Conservation (phyloP, 352 stramenopile species). For the Phytophthora lateralis region DNA sequence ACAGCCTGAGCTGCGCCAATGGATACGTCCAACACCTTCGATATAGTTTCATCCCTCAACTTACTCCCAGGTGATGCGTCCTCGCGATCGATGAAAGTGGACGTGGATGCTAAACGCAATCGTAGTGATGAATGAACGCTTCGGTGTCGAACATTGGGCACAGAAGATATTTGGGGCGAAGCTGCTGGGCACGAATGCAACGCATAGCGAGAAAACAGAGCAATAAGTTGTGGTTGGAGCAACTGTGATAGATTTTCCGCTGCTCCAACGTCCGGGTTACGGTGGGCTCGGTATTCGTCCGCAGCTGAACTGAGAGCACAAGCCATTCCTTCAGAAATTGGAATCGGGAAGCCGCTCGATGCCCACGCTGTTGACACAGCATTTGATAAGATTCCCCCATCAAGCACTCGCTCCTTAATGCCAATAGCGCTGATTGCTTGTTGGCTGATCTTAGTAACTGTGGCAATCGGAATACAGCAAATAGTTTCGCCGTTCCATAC, state of each 20-base stretch:
- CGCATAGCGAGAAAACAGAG: slow-evolving; percentile 38
- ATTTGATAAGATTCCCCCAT: slow-evolving; percentile 43
- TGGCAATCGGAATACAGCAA: slow-evolving; percentile 37
- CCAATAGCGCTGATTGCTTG: slow-evolving; percentile 39
- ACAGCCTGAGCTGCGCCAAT: slow-evolving; percentile 32
- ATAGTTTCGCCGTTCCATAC: slow-evolving; percentile 40
- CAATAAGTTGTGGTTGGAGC: slow-evolving; percentile 47
- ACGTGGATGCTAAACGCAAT: slow-evolving; percentile 39
- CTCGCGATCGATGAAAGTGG: slow-evolving; percentile 13
- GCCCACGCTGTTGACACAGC: slow-evolving; percentile 42
- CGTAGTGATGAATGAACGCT: slow-evolving; percentile 74
- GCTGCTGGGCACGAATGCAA: slow-evolving; percentile 48
- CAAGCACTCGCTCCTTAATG: slow-evolving; percentile 56
- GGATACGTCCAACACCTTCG: slow-evolving; percentile 44
- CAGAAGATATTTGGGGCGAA: slow-evolving; percentile 25
- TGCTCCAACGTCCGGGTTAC: slow-evolving; percentile 43
- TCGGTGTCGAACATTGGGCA: slow-evolving; percentile 42
- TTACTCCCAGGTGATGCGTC: neutral
- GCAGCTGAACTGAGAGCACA: slow-evolving; percentile 22
- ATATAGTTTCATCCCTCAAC: slow-evolving; percentile 20
- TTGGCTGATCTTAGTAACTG: slow-evolving; percentile 41
- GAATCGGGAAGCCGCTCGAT: slow-evolving; percentile 19
- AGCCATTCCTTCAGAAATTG: slow-evolving; percentile 30
- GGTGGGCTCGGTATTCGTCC: slow-evolving; percentile 45
- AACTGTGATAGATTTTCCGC: slow-evolving; percentile 50